Percentiles rank a stretch among this genome's conserved stretches.
These are phyloP conservation scores for Fraxinus albicans DNA, from an alignment of 305 asterid genomes.

Conservation along the genomic window DNA sequence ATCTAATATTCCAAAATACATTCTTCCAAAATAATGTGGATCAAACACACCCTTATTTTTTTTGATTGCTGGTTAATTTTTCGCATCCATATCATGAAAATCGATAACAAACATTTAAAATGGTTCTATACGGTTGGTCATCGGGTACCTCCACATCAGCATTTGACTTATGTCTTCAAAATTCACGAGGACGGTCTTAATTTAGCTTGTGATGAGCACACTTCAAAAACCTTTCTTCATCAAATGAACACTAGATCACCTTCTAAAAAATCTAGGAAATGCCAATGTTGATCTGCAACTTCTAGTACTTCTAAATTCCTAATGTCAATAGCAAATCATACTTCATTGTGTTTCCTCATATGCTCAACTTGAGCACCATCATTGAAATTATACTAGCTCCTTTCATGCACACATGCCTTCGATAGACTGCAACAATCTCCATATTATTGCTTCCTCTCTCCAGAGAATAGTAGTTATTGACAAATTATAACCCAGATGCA, in stretches of 20 bases:
- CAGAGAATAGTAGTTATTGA: neutral
- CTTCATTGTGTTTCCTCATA: neutral
- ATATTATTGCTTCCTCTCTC: neutral
- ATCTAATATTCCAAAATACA: too few species aligned
- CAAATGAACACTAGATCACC: neutral
- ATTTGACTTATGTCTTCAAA: neutral
- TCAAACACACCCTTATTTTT: too few species aligned
- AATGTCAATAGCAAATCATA: neutral
- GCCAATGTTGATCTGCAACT: neutral
- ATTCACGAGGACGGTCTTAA: neutral
- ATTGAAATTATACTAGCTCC: neutral
- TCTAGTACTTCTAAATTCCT: neutral
- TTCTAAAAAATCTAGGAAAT: neutral
- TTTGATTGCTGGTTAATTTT: neutral
- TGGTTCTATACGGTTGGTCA: neutral
- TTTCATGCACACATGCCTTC: neutral
- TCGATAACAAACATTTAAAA: neutral
- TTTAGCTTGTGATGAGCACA: neutral
- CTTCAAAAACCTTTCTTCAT: neutral
- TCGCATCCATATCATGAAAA: neutral
- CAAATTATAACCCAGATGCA: neutral
- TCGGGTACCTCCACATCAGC: neutral
- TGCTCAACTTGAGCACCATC: neutral
- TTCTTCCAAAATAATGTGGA: too few species aligned
- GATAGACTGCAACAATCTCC: neutral